Base-by-base conservation (phyloP, 768 basidiomycete genomes). In the Clavaria fumosa region DNA sequence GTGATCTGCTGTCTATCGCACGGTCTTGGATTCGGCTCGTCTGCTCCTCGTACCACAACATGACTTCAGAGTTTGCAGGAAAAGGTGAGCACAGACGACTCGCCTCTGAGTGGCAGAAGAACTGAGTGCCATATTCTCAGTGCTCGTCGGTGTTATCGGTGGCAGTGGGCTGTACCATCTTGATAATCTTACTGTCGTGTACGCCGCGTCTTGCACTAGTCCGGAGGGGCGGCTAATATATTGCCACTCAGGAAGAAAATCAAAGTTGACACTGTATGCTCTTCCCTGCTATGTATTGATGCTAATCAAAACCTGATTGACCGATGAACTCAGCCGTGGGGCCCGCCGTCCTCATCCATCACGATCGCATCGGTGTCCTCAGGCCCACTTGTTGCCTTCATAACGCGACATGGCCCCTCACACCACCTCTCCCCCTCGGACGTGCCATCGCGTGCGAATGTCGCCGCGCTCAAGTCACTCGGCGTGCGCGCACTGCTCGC, bases 91-190 rank as follows among this genome's bases (percentile, higher is more conserved):
- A n/a, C n/a, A n/a, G n/a, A n/a, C n/a, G n/a, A n/a, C n/a, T n/a
- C n/a, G n/a, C n/a, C n/a, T n/a, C n/a, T n/a, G n/a, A n/a, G n/a
- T n/a, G n/a, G n/a, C n/a, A n/a, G n/a, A n/a, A n/a, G n/a, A n/a
- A n/a, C n/a, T n/a, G n/a, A n/a, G n/a, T 34, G n/a, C 10, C 21
- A 36, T 17, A 28, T 31, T 15, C 14, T 18, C 45, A 85, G 82
- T 85, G 12, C 62, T 88, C 32, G 70, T 91, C 34, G 89, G 88
- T 24, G 79, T 91, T 35, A 91, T 93, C 42, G 89, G 89, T 14
- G 89, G 89, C 20, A 86, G 80, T 46, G 91, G 91, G 4, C 59
- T 96, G 19, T 97, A 96, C 62, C 77, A 91, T 53, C 69, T 97
- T 26, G 83, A 91, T 56, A 90, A 93, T 56, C 62, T 97, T 40